These are phyloP conservation scores for Amylocarpus encephaloides DNA, from an alignment of 2,329 filamentous ascomycete genomes.

Conservation along the genomic window DNA sequence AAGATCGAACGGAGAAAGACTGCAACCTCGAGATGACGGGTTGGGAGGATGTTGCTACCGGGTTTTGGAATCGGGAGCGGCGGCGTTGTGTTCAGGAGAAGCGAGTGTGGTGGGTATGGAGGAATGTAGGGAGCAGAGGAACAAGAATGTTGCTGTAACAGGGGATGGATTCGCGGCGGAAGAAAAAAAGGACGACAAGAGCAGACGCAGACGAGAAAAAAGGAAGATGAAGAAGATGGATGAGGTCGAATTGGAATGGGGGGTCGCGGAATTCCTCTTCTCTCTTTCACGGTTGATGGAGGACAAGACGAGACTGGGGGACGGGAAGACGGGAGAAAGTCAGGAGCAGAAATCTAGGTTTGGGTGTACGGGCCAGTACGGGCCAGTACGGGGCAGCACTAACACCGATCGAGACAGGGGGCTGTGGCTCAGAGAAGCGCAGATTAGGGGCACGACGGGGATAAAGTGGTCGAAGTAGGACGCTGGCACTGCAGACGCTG, in stretches of 20 bases:
- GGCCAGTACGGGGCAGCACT: neutral
- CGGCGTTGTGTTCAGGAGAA: slow-evolving; percentile 14
- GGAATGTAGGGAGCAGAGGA: slow-evolving; percentile 16
- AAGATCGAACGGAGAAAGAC: slow-evolving; percentile 11
- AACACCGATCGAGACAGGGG: no score
- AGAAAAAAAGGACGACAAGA: slow-evolving; percentile 19
- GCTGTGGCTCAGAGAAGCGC: no score
- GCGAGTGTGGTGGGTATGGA: slow-evolving; percentile 22
- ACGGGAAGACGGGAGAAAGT: neutral
- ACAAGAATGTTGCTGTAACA: neutral
- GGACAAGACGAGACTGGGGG: neutral
- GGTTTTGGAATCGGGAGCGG: slow-evolving; percentile 4
- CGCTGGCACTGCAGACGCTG: no score
- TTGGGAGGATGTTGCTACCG: neutral
- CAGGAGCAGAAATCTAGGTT: neutral
- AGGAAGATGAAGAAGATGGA: slow-evolving; percentile 1
- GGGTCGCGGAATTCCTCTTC: slow-evolving; percentile 2
- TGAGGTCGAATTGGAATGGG: slow-evolving; percentile 4
- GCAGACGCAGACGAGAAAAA: slow-evolving; percentile 10
- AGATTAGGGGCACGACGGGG: no score
- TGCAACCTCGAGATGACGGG: slow-evolving; percentile 18
- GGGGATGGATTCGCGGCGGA: neutral
- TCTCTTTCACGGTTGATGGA: no score
- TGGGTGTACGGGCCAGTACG: neutral
- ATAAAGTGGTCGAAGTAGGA: no score